These are phyloP conservation scores for Pyrenophora seminiperda DNA, from an alignment of 2,329 filamentous ascomycete genomes.

Conservation along the genomic window DNA sequence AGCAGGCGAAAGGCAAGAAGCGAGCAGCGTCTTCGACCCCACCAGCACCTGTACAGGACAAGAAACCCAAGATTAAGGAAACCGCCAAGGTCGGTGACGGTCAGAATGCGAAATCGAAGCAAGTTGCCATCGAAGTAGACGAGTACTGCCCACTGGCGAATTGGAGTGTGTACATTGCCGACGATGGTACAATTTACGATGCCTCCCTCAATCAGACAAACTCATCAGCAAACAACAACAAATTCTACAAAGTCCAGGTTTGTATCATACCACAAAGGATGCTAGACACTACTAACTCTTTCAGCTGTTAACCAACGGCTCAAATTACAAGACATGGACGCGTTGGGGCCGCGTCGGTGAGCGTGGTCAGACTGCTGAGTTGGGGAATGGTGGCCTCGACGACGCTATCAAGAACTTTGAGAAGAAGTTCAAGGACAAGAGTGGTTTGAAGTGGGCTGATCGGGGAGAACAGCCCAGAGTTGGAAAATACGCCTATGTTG, in stretches of 20 bases:
- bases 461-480: conserved; percentile 61
- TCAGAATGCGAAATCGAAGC: conserved; percentile 52
- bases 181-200: conserved; percentile 72
- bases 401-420: conserved; percentile 54
- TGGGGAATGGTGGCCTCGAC: conserved; percentile 48
- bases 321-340: conserved; percentile 68
- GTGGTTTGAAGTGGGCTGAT: conserved; percentile 58
- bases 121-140: conserved; percentile 55
- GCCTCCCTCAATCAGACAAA: conserved; percentile 81
- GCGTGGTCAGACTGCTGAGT: conserved; percentile 51
- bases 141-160: conserved; percentile 46
- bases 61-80: conserved; percentile 34
- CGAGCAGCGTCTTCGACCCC: conserved; percentile 32
- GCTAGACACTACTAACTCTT: background rate
- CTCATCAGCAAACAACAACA: conserved; percentile 74
- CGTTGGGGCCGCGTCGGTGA: conserved; percentile 79
- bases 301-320: conserved; percentile 12
- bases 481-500: conserved; percentile 77
- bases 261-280: background rate
- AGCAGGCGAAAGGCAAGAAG: conserved; percentile 37
- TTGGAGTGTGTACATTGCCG: conserved; percentile 67
- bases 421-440: conserved; percentile 64
- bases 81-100: conserved; percentile 51
- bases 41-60: conserved; percentile 21
- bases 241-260: conserved; percentile 78